phyloP scores from a whole-genome alignment of 768 basidiomycete species.

The Podaxis rugospora region DNA sequence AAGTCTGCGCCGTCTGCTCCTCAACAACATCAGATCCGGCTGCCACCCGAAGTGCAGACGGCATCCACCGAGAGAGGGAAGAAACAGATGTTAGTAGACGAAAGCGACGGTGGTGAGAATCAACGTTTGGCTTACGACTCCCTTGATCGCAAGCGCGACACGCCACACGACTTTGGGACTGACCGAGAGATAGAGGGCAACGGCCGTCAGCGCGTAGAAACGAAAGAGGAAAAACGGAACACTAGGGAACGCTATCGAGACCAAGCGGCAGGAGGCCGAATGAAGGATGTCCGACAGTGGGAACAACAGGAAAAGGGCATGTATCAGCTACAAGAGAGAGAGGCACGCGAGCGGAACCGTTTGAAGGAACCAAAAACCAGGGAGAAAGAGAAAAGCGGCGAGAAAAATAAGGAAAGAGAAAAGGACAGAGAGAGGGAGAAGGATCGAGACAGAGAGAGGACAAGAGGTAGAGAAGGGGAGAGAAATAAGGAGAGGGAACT shows the following conservation, averaged over 20 bases:
- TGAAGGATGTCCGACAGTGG: background rate
- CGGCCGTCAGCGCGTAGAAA: background rate
- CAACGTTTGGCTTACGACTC: background rate
- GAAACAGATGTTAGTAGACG: background rate
- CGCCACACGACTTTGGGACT: background rate
- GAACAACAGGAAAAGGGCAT: conserved; percentile 8
- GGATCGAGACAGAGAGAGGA: conserved; percentile 17
- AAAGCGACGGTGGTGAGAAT: background rate
- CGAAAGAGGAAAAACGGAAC: background rate
- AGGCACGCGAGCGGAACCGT: background rate
- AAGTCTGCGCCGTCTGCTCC: background rate
- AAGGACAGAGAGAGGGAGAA: conserved; percentile 12
- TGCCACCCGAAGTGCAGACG: background rate
- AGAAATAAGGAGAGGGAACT: conserved; percentile 21
- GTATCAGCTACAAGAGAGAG: conserved; percentile 5
- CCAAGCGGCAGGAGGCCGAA: background rate
- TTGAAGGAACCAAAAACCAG: background rate
- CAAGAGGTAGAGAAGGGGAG: conserved; percentile 19
- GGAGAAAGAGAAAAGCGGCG: conserved; percentile 12
- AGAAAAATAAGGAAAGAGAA: conserved; percentile 11
- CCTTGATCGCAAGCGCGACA: background rate
- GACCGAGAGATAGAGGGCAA: background rate
- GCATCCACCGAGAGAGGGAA: conserved; percentile 1
- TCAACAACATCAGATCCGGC: conserved; percentile 2
- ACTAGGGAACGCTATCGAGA: conserved; percentile 4